phyloP scores from a whole-genome alignment of 2,329 filamentous ascomycete genomes.

The Drechslerella dactyloides region DNA sequence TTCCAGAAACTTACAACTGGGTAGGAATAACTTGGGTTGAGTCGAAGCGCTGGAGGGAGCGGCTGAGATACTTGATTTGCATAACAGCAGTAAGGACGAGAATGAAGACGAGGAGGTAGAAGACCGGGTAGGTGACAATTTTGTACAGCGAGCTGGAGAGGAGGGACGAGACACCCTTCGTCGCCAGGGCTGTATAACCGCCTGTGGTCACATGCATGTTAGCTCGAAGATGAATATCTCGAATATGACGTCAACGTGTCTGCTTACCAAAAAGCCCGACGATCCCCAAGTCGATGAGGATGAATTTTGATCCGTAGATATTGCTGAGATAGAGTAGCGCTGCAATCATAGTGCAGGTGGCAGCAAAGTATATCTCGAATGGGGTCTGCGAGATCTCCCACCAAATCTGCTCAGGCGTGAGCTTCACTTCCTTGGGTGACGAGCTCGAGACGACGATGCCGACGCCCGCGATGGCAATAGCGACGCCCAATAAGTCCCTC shows the following conservation, averaged over 20 bases:
- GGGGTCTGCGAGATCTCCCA: constrained; percentile 82
- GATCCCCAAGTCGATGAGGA: constrained; percentile 89
- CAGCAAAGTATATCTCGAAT: constrained; percentile 86
- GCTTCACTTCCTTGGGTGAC: constrained; percentile 55
- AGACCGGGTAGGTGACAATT: constrained; percentile 88
- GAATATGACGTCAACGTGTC: constrained; percentile 23
- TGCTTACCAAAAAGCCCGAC: constrained; percentile 86
- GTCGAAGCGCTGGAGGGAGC: constrained; percentile 86
- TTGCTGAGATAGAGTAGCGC: constrained; percentile 81
- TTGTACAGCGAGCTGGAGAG: constrained; percentile 88
- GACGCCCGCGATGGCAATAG: constrained; percentile 84
- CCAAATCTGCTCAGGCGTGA: constrained; percentile 90
- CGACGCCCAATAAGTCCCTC: constrained; percentile 84
- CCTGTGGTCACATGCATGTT: constrained; percentile 62
- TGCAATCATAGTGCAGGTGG: constrained; percentile 76
- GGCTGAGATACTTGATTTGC: constrained; percentile 97
- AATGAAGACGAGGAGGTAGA: constrained; percentile 81
- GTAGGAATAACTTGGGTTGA: constrained; percentile 98
- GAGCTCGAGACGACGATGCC: constrained; percentile 93
- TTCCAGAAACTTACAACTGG: constrained; percentile 68
- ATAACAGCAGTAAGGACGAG: constrained; percentile 85
- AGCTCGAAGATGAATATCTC: constrained; percentile 25
- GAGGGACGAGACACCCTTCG: constrained; percentile 94
- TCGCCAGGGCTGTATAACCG: constrained; percentile 94
- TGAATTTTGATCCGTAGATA: constrained; percentile 81